A percentile compares a stretch with the other conserved stretches of the same genome.
Conservation (phyloP, 805 yeast genomes). For the Lipomyces mesembrius region DNA sequence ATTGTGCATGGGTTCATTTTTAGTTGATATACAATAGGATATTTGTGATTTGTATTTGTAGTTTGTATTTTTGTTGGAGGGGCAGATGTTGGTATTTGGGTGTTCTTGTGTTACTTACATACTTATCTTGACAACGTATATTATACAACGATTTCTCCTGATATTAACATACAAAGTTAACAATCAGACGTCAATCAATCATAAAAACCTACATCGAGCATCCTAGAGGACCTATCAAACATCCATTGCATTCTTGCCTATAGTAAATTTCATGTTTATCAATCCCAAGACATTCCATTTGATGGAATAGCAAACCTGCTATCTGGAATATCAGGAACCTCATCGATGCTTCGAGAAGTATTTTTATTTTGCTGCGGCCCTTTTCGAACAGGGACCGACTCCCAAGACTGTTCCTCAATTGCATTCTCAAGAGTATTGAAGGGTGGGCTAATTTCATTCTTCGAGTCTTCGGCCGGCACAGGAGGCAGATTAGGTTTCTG, state of each 20-base stretch:
- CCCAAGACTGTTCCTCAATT: conserved; percentile 7
- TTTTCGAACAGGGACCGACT: conserved; percentile 6
- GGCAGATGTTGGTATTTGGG: not conserved
- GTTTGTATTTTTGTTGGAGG: not conserved
- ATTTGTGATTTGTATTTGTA: conserved; percentile 4
- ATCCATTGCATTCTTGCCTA: no score
- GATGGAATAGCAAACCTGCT: conserved; percentile 11
- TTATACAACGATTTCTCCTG: not conserved
- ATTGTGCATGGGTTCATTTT: not conserved
- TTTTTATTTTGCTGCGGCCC: not conserved
- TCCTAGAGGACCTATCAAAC: no score
- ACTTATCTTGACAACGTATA: conserved; percentile 1
- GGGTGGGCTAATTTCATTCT: not conserved
- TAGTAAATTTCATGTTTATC: not conserved
- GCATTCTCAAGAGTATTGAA: not conserved
- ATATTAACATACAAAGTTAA: no score
- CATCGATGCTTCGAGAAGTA: not conserved
- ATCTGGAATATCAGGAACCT: conserved; percentile 4
- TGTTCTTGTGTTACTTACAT: not conserved
- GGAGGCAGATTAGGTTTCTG: conserved; percentile 1
- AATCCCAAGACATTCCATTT: not conserved
- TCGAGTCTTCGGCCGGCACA: not conserved
- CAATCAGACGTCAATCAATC: not conserved
- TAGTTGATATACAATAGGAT: not conserved
- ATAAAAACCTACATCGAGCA: no score